Evolutionary conservation across 805 yeast species (phyloP).

Genomic region (Dipodascus albidus): DNA sequence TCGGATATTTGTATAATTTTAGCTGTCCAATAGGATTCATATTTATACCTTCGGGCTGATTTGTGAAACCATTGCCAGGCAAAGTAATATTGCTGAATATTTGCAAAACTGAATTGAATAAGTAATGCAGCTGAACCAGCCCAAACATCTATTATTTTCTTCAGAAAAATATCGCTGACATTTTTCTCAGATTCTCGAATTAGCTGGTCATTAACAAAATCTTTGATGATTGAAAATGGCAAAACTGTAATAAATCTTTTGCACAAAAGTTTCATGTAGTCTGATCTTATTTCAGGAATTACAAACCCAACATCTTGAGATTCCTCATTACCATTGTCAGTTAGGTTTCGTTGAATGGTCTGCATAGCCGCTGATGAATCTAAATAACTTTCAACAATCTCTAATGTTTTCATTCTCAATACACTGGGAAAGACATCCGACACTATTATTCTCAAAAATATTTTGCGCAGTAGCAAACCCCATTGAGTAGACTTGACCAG

Average conservation of each 20-base stretch:
- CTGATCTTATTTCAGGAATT: neutral
- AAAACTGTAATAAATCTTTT: neutral
- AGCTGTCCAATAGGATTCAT: neutral
- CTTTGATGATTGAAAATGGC: neutral
- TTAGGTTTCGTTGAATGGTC: neutral
- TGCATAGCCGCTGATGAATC: neutral
- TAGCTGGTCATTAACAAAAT: neutral
- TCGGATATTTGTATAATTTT: neutral
- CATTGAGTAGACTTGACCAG: neutral
- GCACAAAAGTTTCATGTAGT: neutral
- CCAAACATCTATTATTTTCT: neutral
- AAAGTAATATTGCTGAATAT: neutral
- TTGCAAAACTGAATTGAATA: neutral
- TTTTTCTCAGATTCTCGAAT: neutral
- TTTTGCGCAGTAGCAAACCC: neutral
- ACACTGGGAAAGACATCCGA: neutral
- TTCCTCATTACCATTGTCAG: neutral
- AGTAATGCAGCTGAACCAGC: neutral
- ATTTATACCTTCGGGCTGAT: neutral
- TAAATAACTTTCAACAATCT: neutral
- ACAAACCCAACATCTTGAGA: neutral
- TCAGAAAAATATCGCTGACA: neutral
- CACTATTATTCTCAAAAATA: neutral
- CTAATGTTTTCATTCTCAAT: neutral
- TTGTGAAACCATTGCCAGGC: conserved; percentile 1